These are phyloP conservation scores for Meyerozyma elateridarum DNA, from an alignment of 1,139 yeast species.

Conservation along the genomic window DNA sequence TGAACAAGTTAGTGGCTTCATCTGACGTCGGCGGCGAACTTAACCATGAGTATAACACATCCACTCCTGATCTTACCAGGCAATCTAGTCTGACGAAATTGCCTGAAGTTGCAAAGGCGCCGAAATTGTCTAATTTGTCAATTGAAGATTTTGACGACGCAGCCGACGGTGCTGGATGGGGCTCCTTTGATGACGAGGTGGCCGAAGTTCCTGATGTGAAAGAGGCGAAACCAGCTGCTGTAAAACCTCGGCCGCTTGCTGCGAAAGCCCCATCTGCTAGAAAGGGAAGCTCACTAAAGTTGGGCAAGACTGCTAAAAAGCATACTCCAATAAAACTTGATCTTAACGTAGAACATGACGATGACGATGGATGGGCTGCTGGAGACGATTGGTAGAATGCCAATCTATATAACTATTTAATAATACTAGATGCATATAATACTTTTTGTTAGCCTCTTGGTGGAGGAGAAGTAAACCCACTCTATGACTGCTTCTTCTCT, in stretches of 20 bases:
- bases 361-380: slow-evolving; percentile 9
- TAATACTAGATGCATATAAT: no score
- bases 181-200: slow-evolving; percentile 1
- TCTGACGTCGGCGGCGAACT: slow-evolving; percentile 30
- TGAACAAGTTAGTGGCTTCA: slow-evolving; percentile 32
- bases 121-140: background rate
- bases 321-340: background rate
- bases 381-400: slow-evolving; percentile 14
- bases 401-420: no score
- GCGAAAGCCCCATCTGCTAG: slow-evolving; percentile 10
- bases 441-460: no score
- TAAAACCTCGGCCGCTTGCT: slow-evolving; percentile 4
- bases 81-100: slow-evolving; percentile 20
- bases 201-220: no score
- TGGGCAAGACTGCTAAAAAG: slow-evolving; percentile 1
- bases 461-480: no score
- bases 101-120: slow-evolving; percentile 5
- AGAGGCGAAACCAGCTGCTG: background rate
- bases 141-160: background rate
- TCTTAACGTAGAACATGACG: background rate
- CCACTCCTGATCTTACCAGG: slow-evolving; percentile 39
- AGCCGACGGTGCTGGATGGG: background rate
- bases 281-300: slow-evolving; percentile 7
- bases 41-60: slow-evolving; percentile 34
- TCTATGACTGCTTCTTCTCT: no score